Evolutionary conservation across 805 yeast genomes (phyloP).

Genomic region (Komagataella ulmi): DNA sequence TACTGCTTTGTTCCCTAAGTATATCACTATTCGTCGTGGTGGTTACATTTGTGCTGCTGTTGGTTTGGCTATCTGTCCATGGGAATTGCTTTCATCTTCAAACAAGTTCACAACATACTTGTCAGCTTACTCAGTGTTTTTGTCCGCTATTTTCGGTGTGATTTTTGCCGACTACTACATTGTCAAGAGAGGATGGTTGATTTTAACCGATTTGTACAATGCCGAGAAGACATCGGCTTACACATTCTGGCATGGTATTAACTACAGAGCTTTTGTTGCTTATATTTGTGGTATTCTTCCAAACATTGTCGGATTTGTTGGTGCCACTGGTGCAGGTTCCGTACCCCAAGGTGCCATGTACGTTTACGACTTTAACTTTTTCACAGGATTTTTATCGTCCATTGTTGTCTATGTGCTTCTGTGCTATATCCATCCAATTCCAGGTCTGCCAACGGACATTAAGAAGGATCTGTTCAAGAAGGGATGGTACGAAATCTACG

Average conservation of each 20-base stretch:
- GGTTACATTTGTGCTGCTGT: slow-evolving; percentile 63
- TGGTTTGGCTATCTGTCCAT: slow-evolving; percentile 66
- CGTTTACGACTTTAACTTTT: slow-evolving; percentile 62
- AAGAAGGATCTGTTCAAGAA: slow-evolving; percentile 24
- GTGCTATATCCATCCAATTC: slow-evolving; percentile 35
- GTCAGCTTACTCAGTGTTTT: slow-evolving; percentile 71
- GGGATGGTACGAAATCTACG: slow-evolving; percentile 52
- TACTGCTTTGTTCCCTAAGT: slow-evolving; percentile 51
- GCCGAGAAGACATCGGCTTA: slow-evolving; percentile 32
- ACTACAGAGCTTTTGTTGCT: slow-evolving; percentile 79
- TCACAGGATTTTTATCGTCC: slow-evolving; percentile 59
- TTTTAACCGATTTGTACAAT: slow-evolving; percentile 50
- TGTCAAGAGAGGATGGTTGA: slow-evolving; percentile 61
- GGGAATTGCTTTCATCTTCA: slow-evolving; percentile 63
- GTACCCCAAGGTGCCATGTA: slow-evolving; percentile 73
- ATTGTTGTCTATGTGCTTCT: slow-evolving; percentile 39
- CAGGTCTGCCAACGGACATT: slow-evolving; percentile 25
- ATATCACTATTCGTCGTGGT: slow-evolving; percentile 67
- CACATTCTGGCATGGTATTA: slow-evolving; percentile 53
- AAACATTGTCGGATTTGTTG: slow-evolving; percentile 78
- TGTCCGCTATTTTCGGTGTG: slow-evolving; percentile 75
- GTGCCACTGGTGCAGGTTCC: slow-evolving; percentile 49
- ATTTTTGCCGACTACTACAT: slow-evolving; percentile 54
- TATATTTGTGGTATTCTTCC: slow-evolving; percentile 73
- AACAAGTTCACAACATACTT: slow-evolving; percentile 69